These are phyloP conservation scores for Babesia divergens DNA, from an alignment of 169 alveolate genomes.

Conservation along the genomic window DNA sequence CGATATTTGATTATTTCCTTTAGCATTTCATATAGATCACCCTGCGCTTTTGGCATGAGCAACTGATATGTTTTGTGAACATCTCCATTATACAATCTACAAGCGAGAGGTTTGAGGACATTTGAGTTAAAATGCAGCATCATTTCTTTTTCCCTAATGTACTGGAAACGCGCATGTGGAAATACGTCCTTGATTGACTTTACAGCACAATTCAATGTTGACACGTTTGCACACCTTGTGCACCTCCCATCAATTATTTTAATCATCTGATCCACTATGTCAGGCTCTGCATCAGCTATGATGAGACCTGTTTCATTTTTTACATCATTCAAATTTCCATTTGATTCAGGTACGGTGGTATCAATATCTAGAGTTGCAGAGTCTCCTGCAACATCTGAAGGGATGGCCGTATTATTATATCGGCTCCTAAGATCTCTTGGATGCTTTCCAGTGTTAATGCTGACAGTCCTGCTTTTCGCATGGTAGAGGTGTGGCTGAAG, in stretches of 20 bases:
- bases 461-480: too few relatives aligned
- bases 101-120: slow-evolving; percentile 72
- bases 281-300: neutral
- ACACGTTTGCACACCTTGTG: slow-evolving; percentile 4
- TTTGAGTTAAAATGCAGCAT: slow-evolving; percentile 71
- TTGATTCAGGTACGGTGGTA: too few relatives aligned
- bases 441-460: too few relatives aligned
- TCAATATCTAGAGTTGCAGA: too few relatives aligned
- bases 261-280: slow-evolving; percentile 9
- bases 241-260: neutral
- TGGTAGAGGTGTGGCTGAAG: slow-evolving; percentile 1
- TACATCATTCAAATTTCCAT: too few relatives aligned
- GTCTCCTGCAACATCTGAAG: too few relatives aligned
- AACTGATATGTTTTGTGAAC: slow-evolving; percentile 64
- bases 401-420: too few relatives aligned
- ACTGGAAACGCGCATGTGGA: slow-evolving; percentile 60
- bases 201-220: slow-evolving; percentile 47
- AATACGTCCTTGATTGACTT: slow-evolving; percentile 38
- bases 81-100: slow-evolving; percentile 25
- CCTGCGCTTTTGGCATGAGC: slow-evolving; percentile 76
- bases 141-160: slow-evolving; percentile 74
- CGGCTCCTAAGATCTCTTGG: too few relatives aligned
- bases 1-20: slow-evolving; percentile 25
- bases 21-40: slow-evolving; percentile 66
- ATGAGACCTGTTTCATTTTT: too few relatives aligned